Base-by-base conservation (phyloP, 208 protist genomes). In the Phytomonas serpens region DNA sequence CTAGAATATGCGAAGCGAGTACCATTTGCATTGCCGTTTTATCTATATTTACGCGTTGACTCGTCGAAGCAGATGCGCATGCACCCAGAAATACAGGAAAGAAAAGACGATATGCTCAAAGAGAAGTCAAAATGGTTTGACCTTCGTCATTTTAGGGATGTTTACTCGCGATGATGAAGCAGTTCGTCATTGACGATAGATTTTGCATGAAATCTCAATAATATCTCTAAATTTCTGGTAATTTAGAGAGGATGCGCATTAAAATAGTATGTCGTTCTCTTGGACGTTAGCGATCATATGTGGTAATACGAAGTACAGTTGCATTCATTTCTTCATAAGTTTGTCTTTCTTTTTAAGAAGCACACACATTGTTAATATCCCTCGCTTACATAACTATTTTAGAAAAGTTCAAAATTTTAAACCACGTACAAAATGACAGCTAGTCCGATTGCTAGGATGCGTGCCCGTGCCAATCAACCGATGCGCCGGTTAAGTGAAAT, bases 11-110 rank as follows among this genome's bases (percentile, higher is more conserved):
- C 92, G 13, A 90, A 92, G 62, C 87, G 90, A 1, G 80, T 94
- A 57, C 92, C 92, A 0, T 94, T 85, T 74, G 85, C 88, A 4
- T 75, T 95, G 2, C 92, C 92, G 6, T 95, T 95, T 69, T 92
- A 93, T 67, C 69, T 95, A 31, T 95, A 94, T 73, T 79, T 92
- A 69, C 85, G 90, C 64, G 86, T 97, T 4, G 90, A 97, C 69
- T 52, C 82, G 3, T 72, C 78, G 23, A 86, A 83, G 62, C 63
- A 69, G 32, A 64, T 86, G 40, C 87, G 85, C 31, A 65, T 38
- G 5, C 38, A 82, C 7, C 87, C 86, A 14, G 73, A 80, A 19
- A 32, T 74, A 36, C 52, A 67, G 0, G 76, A 81, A 66, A 78
- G 87, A 65, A 72, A 75, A 33, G 77, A 88, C 36, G 69, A 62